Base-by-base conservation (phyloP, 108 stramenopile species). In the Ochromonas danica region DNA sequence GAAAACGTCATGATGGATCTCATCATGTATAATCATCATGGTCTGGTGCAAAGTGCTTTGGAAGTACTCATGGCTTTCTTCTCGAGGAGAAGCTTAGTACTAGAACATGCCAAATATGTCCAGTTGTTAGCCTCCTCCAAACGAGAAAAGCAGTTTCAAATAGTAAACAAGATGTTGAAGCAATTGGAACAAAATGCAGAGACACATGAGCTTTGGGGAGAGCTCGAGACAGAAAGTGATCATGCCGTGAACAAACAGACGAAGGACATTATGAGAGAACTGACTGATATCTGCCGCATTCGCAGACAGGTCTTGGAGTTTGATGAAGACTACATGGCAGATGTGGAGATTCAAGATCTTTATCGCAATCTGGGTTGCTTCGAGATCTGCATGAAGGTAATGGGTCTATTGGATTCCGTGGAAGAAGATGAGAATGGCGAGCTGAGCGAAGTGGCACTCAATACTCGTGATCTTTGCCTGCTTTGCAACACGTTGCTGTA, bases 191-290 rank as follows among this genome's bases (percentile, higher is more conserved):
- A 67, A 31, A 35, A 63, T n/a, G 81, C 81, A 39, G 81, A 82
- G 63, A 61, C 40, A 39, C 61, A 78, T 31, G 81, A 82, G 77
- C 81, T 82, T 39, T 82, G 81, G 81, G 74, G 77, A 17, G 62
- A 78, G 39, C 40, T 82, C 1, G 78, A 78, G 71, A 78, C 0
- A 38, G 33, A 1, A 27, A 30, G 1, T 6, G 81, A 82, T 63
- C 1, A 60, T 0, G 42, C 43, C 33, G 61, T n/a, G 39, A 78
- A 78, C 38, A 70, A 70, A 31, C 42, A 41, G 39, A 71, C 74
- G 1, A 42, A 70, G 77, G 0, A 10, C 0, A 43, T 79, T 1
- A 30, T 82, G 61, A 39, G 28, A 0, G 81, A 63, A 2, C 43
- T 82, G 43, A 38, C 63, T 30, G 62, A 78, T 40, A 28, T 1